phyloP scores from a whole-genome alignment of 768 basidiomycete genomes.

The Gymnopilus dilepis region DNA sequence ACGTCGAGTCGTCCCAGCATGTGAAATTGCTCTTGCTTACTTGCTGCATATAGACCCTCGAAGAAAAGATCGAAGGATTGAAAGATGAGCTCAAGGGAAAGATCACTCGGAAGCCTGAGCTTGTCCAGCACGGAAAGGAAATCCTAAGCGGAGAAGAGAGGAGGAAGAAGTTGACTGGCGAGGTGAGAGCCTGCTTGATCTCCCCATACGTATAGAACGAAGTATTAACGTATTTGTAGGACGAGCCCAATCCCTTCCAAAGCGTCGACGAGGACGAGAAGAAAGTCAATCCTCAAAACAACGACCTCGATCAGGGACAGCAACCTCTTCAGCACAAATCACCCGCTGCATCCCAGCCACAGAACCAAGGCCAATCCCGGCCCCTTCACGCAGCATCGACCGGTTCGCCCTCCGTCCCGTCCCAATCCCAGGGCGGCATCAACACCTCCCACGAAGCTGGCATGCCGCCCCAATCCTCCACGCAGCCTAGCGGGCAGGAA shows the following conservation, averaged over 20 bases:
- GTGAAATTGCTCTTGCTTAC: neutral
- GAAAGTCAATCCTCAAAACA: slow-evolving; percentile 6
- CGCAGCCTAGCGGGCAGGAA: neutral
- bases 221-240: slow-evolving; percentile 16
- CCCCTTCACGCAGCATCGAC: neutral
- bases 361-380: neutral
- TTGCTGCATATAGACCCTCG: slow-evolving; percentile 22
- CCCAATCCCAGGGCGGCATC: neutral
- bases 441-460: neutral
- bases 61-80: slow-evolving; percentile 31
- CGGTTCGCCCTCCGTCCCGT: neutral
- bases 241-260: slow-evolving; percentile 31
- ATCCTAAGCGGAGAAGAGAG: slow-evolving; percentile 31
- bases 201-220: too few relatives aligned
- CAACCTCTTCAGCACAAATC: neutral
- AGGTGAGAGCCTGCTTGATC: slow-evolving; percentile 17
- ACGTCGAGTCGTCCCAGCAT: slow-evolving; percentile 17
- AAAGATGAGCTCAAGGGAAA: slow-evolving; percentile 36
- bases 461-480: neutral
- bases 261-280: slow-evolving; percentile 18
- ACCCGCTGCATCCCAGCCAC: neutral
- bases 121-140: slow-evolving; percentile 31
- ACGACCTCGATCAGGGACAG: neutral
- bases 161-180: slow-evolving; percentile 30
- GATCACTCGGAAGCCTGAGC: slow-evolving; percentile 30